These are phyloP conservation scores for Blastobotrys mokoenaii DNA, from an alignment of 805 yeast genomes.

Conservation along the genomic window DNA sequence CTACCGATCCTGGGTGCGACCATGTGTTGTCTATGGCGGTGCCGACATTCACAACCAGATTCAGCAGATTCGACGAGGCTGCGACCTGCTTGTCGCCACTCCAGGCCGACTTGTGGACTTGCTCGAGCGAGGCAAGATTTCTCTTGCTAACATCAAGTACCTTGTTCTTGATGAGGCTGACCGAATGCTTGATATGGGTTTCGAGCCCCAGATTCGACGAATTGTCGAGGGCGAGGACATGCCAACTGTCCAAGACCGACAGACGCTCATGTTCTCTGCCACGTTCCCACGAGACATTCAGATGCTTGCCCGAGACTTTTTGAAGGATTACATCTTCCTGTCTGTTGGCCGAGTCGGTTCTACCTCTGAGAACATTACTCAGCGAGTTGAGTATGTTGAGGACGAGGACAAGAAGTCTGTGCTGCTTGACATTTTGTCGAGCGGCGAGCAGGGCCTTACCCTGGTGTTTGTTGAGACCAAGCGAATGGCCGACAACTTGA, in stretches of 20 bases:
- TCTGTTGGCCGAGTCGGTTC: conserved; percentile 99
- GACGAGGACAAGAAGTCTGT: conserved; percentile 87
- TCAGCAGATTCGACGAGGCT: conserved; percentile 83
- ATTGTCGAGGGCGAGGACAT: conserved; percentile 96
- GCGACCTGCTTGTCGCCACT: conserved; percentile 94
- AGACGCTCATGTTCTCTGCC: conserved; percentile 97
- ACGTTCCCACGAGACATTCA: conserved; percentile 98
- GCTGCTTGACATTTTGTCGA: conserved; percentile 73
- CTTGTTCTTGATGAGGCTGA: conserved; percentile 98
- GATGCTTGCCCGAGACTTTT: conserved; percentile 93
- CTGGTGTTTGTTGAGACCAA: conserved; percentile 96
- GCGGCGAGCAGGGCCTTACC: conserved; percentile 78
- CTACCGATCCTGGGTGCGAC: conserved; percentile 97
- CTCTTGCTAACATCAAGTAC: conserved; percentile 82
- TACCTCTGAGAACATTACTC: conserved; percentile 96
- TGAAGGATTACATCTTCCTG: conserved; percentile 89
- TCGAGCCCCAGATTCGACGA: conserved; percentile 98
- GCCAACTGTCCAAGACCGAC: conserved; percentile 88
- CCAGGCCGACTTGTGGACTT: conserved; percentile 98
- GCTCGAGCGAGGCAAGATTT: conserved; percentile 89
- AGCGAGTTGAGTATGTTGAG: conserved; percentile 86
- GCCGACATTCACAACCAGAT: conserved; percentile 85
- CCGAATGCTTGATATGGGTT: conserved; percentile 99
- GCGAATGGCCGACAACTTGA: conserved; percentile 94
- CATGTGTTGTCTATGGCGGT: conserved; percentile 98